These are phyloP conservation scores for Sindora glabra DNA, from an alignment of 306 rosid genomes.

Conservation along the genomic window DNA sequence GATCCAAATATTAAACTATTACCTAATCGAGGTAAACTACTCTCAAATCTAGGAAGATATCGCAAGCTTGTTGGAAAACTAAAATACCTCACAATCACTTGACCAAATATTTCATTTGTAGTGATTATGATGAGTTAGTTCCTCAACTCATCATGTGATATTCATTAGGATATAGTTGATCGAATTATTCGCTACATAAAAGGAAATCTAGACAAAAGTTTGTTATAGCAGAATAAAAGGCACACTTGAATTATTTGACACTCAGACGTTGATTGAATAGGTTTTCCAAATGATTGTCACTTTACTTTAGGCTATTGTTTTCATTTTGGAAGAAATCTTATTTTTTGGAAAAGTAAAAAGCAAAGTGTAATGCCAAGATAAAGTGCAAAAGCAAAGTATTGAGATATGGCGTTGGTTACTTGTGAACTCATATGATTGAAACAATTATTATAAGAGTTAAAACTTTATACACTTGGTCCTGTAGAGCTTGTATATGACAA, in stretches of 20 bases:
- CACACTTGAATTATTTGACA: no score
- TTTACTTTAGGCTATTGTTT: neutral
- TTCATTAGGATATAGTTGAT: neutral
- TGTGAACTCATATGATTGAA: neutral
- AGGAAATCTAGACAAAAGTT: neutral
- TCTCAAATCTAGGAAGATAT: neutral
- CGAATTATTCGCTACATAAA: neutral
- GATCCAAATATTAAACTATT: neutral
- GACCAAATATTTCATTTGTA: neutral
- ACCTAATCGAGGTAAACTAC: neutral
- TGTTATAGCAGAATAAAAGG: neutral
- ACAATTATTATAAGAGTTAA: neutral
- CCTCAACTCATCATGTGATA: neutral
- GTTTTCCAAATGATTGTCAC: neutral
- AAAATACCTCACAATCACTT: neutral
- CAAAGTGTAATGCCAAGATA: neutral
- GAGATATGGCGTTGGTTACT: neutral
- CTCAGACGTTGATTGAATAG: neutral
- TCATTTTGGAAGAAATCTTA: neutral
- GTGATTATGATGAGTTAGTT: neutral
- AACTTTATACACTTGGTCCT: neutral
- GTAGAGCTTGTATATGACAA: neutral
- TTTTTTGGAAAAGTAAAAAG: neutral
- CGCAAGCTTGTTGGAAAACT: neutral
- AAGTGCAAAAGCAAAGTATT: neutral